Percentiles rank a stretch among this genome's conserved stretches.
These are phyloP conservation scores for Talaromyces thailandensis DNA, from an alignment of 495 filamentous ascomycete genomes.

Conservation along the genomic window DNA sequence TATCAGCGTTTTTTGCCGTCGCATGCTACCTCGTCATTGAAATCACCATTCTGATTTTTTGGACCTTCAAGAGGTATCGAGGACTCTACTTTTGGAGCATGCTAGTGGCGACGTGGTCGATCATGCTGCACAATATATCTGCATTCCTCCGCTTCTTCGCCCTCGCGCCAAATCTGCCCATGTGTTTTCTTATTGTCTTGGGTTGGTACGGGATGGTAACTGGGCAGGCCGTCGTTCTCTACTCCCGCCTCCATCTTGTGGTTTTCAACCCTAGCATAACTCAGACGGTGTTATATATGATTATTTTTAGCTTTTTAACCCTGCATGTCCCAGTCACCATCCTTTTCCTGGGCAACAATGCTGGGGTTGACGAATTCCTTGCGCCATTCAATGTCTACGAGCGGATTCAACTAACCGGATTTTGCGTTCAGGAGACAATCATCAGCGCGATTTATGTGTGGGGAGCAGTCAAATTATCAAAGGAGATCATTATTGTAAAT, in stretches of 20 bases:
- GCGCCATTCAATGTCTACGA: slow-evolving; percentile 32
- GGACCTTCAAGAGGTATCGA: slow-evolving; percentile 25
- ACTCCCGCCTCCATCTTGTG: slow-evolving; percentile 33
- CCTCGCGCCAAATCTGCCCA: slow-evolving; percentile 15
- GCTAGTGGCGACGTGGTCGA: slow-evolving; percentile 18
- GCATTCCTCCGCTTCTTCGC: slow-evolving; percentile 23
- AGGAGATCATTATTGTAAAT: slow-evolving; percentile 20
- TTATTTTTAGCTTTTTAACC: slow-evolving; percentile 19
- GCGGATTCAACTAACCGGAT: slow-evolving; percentile 28
- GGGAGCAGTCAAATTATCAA: slow-evolving; percentile 26
- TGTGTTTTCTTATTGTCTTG: slow-evolving; percentile 18
- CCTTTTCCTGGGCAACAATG: slow-evolving; percentile 19
- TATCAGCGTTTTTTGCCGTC: slow-evolving; percentile 23
- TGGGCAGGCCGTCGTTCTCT: slow-evolving; percentile 26
- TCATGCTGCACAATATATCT: slow-evolving; percentile 16
- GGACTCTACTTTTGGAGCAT: slow-evolving; percentile 41
- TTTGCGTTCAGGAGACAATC: slow-evolving; percentile 36
- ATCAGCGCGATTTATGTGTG: slow-evolving; percentile 41
- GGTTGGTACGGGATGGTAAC: slow-evolving; percentile 28
- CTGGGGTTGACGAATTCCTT: slow-evolving; percentile 11
- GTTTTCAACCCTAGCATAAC: slow-evolving; percentile 11
- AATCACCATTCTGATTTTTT: slow-evolving; percentile 27
- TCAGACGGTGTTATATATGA: slow-evolving; percentile 21
- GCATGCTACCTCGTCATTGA: slow-evolving; percentile 30
- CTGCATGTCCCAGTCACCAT: slow-evolving; percentile 24